Evolutionary conservation across 805 yeast genomes (phyloP), one percentile per base, ranked within the genome.

Genomic region (Ogataea philodendri): DNA sequence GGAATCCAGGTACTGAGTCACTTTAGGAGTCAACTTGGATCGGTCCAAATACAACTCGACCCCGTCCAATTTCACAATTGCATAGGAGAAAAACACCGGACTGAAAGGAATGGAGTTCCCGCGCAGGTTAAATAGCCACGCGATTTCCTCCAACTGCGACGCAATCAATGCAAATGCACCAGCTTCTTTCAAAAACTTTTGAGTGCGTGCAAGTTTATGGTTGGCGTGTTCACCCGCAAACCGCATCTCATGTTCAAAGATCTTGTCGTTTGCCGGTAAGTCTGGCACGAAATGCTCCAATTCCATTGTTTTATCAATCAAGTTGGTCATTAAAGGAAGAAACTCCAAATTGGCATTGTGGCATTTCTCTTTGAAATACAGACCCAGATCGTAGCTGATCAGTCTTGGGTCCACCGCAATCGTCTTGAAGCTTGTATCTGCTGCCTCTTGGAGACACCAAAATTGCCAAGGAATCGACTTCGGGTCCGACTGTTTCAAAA

Each of bases 341-440:
- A 81, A 62, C 35, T 65, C 63, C 13, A 76, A 64, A 34, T 67
- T 63, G 14, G 66, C 55, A 4, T 54, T 50, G 15, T 50, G 51
- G 28, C 62, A 53, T 26, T 47, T 48, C 25, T 50, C 54, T 25
- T 59, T 58, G 27, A 76, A 63, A 41, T 45, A 59, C 26, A 67
- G 60, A 2, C 78, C 79, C 4, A 63, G 54, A 10, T 66, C 59
- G 46, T 69, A 69, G 40, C 78, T 70, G 30, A 93, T 71, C 25
- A 89, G 62, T 46, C 75, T 72, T 1, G 97, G 95, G 59, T 90
- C 97, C 22, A 86, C 80, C 25, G 95, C 93, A 39, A 93, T 74
- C 22, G 74, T 77, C 60, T 68, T 55, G 35, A 67, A 49, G 59
- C 68, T 39, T 52, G 63, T 66, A 30, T 66, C 70, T 14, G 57